These are phyloP conservation scores for Chaetomium olivaceum DNA, from an alignment of 2,329 filamentous ascomycete species.

Conservation along the genomic window DNA sequence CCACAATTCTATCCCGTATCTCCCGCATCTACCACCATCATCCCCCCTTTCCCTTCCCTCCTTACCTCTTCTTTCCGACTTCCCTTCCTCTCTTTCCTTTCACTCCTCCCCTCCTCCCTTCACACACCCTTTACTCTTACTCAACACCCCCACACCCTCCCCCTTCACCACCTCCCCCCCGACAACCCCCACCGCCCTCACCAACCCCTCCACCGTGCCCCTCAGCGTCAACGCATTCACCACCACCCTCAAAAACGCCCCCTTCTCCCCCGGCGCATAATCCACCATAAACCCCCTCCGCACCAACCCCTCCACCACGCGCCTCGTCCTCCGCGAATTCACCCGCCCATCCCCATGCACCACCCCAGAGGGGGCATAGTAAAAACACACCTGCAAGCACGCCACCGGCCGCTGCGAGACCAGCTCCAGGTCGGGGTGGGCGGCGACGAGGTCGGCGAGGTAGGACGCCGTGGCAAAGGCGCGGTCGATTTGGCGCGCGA, in stretches of 20 bases:
- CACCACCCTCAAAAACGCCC: conserved; percentile 61
- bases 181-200: conserved; percentile 54
- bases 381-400: conserved; percentile 94
- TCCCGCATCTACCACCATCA: neutral
- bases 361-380: conserved; percentile 65
- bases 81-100: neutral
- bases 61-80: too few relatives aligned
- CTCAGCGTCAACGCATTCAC: conserved; percentile 57
- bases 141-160: neutral
- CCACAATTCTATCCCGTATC: neutral
- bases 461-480: conserved; percentile 72
- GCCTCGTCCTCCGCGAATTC: conserved; percentile 53
- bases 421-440: conserved; percentile 63
- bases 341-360: conserved; percentile 45
- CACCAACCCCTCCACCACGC: conserved; percentile 51
- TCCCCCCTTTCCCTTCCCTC: too few relatives aligned
- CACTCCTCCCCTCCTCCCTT: neutral
- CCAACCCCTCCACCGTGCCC: conserved; percentile 54
- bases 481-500: conserved; percentile 66
- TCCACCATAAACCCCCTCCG: conserved; percentile 60
- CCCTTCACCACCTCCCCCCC: conserved; percentile 36
- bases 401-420: conserved; percentile 76
- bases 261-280: conserved; percentile 58
- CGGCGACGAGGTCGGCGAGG: conserved; percentile 61
- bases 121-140: neutral